Evolutionary conservation across 306 rosid species (phyloP).

Genomic region (Trichosanthes cucumerina): DNA sequence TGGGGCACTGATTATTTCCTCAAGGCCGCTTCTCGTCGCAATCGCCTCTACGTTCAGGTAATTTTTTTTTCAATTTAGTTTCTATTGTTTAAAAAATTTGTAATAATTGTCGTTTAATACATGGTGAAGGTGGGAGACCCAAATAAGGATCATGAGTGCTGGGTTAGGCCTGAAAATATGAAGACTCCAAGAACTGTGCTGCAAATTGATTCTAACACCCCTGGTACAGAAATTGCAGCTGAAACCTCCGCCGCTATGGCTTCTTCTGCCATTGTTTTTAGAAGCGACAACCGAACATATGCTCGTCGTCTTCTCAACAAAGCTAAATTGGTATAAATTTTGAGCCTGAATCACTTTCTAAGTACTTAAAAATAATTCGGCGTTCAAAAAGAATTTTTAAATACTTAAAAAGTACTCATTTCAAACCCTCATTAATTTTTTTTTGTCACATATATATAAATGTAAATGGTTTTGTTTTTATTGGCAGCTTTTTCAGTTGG

Average conservation of each 20-base stretch:
- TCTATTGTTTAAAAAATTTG: too few species aligned
- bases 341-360: too few species aligned
- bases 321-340: constrained; percentile 56
- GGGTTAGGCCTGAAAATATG: constrained; percentile 79
- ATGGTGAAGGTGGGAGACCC: constrained; percentile 76
- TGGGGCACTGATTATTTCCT: constrained; percentile 95
- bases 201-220: constrained; percentile 29
- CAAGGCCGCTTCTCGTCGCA: constrained; percentile 27
- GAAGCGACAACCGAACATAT: constrained; percentile 28
- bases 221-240: constrained; percentile 80
- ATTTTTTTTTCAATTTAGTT: too few species aligned
- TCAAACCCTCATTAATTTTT: too few species aligned
- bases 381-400: too few species aligned
- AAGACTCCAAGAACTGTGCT: constrained; percentile 52
- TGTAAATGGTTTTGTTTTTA: too few species aligned
- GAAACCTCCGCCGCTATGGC: constrained; percentile 95
- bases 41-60: constrained; percentile 55
- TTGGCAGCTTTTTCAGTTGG: constrained; percentile 47
- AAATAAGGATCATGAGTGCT: constrained; percentile 56
- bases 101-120: background rate
- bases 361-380: too few species aligned
- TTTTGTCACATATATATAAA: too few species aligned
- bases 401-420: too few species aligned
- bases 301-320: constrained; percentile 71
- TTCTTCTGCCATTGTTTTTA: constrained; percentile 58